Conservation (phyloP, 257 asterid genomes). For the Lycium barbarum region DNA sequence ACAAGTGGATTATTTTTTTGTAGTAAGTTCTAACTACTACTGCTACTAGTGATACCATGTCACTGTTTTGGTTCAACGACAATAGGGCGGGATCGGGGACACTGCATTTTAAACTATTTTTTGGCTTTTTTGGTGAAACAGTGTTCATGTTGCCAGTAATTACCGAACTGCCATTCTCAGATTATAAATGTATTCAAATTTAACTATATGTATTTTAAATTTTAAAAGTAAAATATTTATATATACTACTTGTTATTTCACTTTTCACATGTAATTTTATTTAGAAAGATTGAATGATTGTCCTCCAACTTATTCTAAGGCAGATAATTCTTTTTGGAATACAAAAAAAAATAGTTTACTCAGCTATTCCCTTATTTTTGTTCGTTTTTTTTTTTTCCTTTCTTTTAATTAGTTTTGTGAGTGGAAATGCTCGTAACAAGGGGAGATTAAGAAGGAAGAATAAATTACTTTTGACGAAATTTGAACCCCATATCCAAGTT, state of each 20-base stretch:
- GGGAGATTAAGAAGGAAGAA: neutral
- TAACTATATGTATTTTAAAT: neutral
- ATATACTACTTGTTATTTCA: too few species aligned
- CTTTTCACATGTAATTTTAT: neutral
- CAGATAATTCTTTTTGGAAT: neutral
- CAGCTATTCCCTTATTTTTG: too few species aligned
- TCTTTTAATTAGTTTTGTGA: neutral
- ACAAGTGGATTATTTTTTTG: neutral
- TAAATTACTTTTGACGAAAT: neutral
- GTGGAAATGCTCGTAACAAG: neutral
- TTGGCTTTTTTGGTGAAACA: neutral
- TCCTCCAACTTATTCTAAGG: neutral
- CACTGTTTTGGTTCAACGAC: constrained; percentile 19
- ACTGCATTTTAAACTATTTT: neutral
- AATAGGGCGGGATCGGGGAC: neutral
- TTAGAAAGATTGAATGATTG: neutral
- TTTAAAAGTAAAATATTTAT: too few species aligned
- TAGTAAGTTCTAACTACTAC: constrained; percentile 13
- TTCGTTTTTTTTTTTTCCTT: too few species aligned
- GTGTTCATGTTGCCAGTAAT: neutral
- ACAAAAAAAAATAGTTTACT: too few species aligned
- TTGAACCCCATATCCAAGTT: neutral
- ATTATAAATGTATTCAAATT: neutral
- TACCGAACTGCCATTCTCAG: neutral
- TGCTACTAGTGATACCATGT: neutral